phyloP scores from a whole-genome alignment of 1,284 basidiomycete genomes.

The Sanghuangporus baumii region DNA sequence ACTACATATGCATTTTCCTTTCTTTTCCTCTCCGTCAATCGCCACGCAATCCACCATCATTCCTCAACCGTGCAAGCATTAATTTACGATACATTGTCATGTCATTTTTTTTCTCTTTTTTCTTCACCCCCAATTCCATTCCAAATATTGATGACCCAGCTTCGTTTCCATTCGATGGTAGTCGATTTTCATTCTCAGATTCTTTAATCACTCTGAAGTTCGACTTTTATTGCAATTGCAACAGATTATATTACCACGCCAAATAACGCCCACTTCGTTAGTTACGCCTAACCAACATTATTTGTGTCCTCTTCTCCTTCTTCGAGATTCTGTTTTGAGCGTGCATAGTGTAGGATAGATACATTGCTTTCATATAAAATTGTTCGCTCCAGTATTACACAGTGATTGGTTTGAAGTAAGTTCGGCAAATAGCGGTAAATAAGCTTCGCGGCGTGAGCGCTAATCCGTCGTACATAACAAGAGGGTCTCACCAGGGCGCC shows the following conservation, averaged over 20 bases:
- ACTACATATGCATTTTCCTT: conserved; percentile 13
- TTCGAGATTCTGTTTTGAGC: not conserved
- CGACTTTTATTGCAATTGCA: not conserved
- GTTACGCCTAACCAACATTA: conserved; percentile 3
- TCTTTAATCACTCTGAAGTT: not conserved
- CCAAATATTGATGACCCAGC: conserved; percentile 3
- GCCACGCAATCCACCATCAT: conserved; percentile 14
- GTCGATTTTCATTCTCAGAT: not conserved
- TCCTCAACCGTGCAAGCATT: conserved; percentile 15
- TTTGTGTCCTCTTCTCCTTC: not conserved
- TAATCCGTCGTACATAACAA: too few relatives aligned
- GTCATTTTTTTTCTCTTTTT: not conserved
- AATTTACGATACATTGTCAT: not conserved
- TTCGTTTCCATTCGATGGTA: conserved; percentile 4
- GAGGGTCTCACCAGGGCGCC: not conserved
- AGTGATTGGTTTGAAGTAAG: not conserved
- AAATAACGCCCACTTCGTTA: not conserved
- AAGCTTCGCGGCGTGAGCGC: too few relatives aligned
- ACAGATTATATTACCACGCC: not conserved
- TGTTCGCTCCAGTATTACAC: not conserved
- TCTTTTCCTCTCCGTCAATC: not conserved
- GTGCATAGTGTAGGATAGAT: conserved; percentile 17
- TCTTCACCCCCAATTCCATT: not conserved
- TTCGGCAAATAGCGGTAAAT: not conserved
- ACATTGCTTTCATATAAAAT: not conserved